A percentile compares a stretch with the other conserved stretches of the same genome.
These are phyloP conservation scores for Solanum lignicaule DNA, from an alignment of 257 asterid species.

Conservation along the genomic window DNA sequence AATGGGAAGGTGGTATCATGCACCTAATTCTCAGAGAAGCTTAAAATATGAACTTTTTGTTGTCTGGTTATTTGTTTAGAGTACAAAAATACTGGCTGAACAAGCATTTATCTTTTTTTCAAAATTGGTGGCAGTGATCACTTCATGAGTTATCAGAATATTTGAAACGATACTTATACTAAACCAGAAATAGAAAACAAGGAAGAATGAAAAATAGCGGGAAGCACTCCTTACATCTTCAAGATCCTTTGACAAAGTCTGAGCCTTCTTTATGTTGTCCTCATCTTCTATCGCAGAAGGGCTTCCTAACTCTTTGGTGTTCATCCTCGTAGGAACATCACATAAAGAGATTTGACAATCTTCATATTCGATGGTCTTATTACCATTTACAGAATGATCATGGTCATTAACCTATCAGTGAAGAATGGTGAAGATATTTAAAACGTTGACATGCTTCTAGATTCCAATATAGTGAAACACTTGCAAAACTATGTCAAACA, in stretches of 20 bases:
- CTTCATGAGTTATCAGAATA: neutral
- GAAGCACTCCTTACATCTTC: slow-evolving; percentile 41
- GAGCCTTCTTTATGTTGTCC: slow-evolving; percentile 55
- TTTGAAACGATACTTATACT: neutral
- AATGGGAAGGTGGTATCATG: neutral
- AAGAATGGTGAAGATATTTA: neutral
- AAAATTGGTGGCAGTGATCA: neutral
- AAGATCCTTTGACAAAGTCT: slow-evolving; percentile 60
- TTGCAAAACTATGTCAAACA: slow-evolving; percentile 1
- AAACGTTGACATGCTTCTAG: neutral
- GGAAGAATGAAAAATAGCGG: neutral
- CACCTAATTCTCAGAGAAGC: neutral
- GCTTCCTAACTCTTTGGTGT: slow-evolving; percentile 30
- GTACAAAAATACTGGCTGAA: neutral
- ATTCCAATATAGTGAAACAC: neutral
- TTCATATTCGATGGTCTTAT: slow-evolving; percentile 9
- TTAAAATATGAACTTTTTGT: neutral
- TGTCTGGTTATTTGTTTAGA: neutral
- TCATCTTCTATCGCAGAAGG: slow-evolving; percentile 31
- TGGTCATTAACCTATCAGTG: slow-evolving; percentile 25
- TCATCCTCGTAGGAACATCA: slow-evolving; percentile 15
- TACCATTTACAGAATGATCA: slow-evolving; percentile 18
- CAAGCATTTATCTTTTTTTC: neutral
- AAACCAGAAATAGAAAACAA: neutral
- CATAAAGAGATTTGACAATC: slow-evolving; percentile 16